Evolutionary conservation across 2,329 filamentous ascomycete genomes (phyloP), one percentile per base, ranked within the genome.

Genomic region (Stachybotrys elegans): DNA sequence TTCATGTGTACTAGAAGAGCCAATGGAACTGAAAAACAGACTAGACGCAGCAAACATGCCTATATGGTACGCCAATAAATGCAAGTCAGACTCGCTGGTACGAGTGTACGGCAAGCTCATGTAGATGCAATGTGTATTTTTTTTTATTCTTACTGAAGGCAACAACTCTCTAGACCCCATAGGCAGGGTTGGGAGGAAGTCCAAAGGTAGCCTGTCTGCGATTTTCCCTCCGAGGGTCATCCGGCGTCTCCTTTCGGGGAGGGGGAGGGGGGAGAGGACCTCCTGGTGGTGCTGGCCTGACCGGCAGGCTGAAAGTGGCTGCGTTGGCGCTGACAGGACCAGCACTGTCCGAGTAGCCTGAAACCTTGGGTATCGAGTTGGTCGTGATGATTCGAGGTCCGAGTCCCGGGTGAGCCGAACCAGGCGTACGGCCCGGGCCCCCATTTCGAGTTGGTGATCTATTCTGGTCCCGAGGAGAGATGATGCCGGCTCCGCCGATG

Each of bases 201-300:
- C 73, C 74, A 55, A 78, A 78, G 2, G 71, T 71, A 14, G 72
- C 75, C 52, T 79, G 76, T 50, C 77, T 68, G 48, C 76, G 69
- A 47, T 62, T 71, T 48, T 78, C 74, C 50, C 70, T 69, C 44
- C 74, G 72, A 42, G 69, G 50, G 35, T 81, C 76, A 44, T 81
- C 77, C 3, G 72, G 66, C 20, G 71, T 75, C 52, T 76, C 72
- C 59, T 79, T 80, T 53, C 75, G 72, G 29, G 74, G 73, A 29
- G 76, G 79, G n/a, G 80, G 75, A 17, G 83, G 75, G 40, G 79
- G 80, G 23, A 83, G 68, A 8, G 77, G 71, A 11, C 76, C 78
- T 8, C 70, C 76, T 4, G 76, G 75, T 31, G 82, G 79, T 22
- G 75, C 81, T 36, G 78, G 73, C 38, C 84, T 78, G 46, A 86